Conservation (phyloP, 2,329 filamentous ascomycete species). For the Colletotrichum destructivum region DNA sequence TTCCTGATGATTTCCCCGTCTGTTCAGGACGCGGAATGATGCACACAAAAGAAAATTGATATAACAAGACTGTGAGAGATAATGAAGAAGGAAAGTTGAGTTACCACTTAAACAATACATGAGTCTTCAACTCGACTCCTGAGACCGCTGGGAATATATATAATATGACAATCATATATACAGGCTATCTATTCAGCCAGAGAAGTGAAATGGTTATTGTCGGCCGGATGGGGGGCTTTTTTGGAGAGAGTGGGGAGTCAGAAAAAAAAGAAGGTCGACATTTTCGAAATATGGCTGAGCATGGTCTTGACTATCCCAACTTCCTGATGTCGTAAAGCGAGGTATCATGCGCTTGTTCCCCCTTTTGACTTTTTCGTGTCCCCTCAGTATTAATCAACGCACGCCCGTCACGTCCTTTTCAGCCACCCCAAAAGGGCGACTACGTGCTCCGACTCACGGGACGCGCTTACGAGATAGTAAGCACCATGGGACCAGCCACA, state of each 20-base stretch:
- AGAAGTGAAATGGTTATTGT: conserved; percentile 36
- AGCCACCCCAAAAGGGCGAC: conserved; percentile 6
- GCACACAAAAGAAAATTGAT: conserved; percentile 14
- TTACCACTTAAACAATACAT: conserved; percentile 42
- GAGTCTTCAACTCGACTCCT: conserved; percentile 38
- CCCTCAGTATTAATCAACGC: conserved; percentile 39
- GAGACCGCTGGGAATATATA: conserved; percentile 45
- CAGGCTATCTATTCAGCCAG: conserved; percentile 46
- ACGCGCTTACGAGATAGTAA: conserved; percentile 63
- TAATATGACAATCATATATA: conserved; percentile 47
- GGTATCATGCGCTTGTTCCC: conserved; percentile 28
- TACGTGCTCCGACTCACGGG: conserved; percentile 6
- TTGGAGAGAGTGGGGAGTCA: conserved; percentile 38
- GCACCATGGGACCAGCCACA: conserved; percentile 75
- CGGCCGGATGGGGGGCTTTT: conserved; percentile 20
- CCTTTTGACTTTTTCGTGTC: conserved; percentile 16
- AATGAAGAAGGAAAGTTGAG: conserved; percentile 10
- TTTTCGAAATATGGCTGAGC: conserved; percentile 39
- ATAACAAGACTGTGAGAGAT: conserved; percentile 18
- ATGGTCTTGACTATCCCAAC: conserved; percentile 35
- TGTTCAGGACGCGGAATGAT: conserved; percentile 9
- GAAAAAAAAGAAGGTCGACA: conserved; percentile 40
- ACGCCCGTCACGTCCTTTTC: conserved; percentile 30
- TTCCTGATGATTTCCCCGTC: neutral
- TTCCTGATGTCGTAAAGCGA: conserved; percentile 33